Evolutionary conservation across 495 filamentous ascomycete species (phyloP), one percentile per base, ranked within the genome.

Genomic region (Amphirosellinia nigrospora): DNA sequence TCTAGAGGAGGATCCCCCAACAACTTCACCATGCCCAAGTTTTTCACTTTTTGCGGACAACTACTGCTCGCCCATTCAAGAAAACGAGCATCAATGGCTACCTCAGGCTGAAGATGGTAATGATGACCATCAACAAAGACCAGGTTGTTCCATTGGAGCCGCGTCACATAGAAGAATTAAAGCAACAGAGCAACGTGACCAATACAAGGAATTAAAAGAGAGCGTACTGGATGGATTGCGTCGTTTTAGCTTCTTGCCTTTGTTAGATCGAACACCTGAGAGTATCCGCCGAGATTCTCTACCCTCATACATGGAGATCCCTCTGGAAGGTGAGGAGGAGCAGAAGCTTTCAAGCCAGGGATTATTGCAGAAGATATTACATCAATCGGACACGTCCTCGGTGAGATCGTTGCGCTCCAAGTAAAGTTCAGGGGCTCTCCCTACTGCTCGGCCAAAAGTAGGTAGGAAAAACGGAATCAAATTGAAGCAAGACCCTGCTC

Each of bases 241-340:
- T 30, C 53, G 62, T 38, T 60, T 41, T 28, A 71, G 50, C 32
- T 64, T 71, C 60, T 38, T 64, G 32, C 36, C 68, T 32, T 45
- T 70, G 8, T 46, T 43, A 15, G 68, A 70, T 28, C 38, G 39
- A 10, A 48, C 36, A 16, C 13, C 60, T 28, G 68, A 70, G 41
- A 26, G 6, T 23, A 64, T 48, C 32, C 50, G 60, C n/a, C 19
- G 8, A 4, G 36, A 45, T 21, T 0, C 23, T 30, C n/a, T 8
- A 19, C 28, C 19, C 8, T 60, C 53, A 10, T 62, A n/a, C 21
- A 53, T 32, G 15, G 66, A 36, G 32, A 39, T 41, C 8, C 45
- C 56, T 9, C 15, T 1, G 5, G 46, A 43, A 52, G 10, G 34
- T 39, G 30, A 56, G 48, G 39, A 41, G 13, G 23, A 6, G 5